These are phyloP conservation scores for Venturia aucupariae DNA, from an alignment of 2,329 filamentous ascomycete species.

Conservation along the genomic window DNA sequence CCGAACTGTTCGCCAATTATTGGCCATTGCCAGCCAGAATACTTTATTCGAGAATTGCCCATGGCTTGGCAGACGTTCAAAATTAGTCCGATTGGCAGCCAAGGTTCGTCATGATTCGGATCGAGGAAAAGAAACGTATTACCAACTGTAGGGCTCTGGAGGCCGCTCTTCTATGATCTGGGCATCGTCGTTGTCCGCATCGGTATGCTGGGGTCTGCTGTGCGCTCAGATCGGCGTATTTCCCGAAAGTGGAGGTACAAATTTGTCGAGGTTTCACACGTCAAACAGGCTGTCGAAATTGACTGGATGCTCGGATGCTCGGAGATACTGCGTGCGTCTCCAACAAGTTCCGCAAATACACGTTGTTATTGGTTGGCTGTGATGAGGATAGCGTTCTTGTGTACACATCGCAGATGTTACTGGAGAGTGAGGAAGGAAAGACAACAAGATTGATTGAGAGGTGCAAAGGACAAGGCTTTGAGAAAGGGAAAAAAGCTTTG, in stretches of 20 bases:
- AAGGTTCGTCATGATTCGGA: too few relatives aligned
- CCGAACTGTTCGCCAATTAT: too few relatives aligned
- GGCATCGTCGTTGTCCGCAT: background rate
- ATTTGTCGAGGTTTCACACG: background rate
- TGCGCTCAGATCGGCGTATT: background rate
- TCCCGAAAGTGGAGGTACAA: background rate
- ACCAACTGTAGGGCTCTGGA: background rate
- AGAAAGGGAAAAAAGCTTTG: background rate
- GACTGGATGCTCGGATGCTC: background rate
- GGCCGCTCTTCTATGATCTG: background rate
- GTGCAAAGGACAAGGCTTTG: background rate
- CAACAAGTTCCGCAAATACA: background rate
- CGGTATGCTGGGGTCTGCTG: background rate
- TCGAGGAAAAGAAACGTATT: too few relatives aligned
- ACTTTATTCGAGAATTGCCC: too few relatives aligned
- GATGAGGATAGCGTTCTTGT: background rate
- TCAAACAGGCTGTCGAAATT: background rate
- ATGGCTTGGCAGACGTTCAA: too few relatives aligned
- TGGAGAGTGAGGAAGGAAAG: background rate
- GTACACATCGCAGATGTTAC: background rate
- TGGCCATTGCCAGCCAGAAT: too few relatives aligned
- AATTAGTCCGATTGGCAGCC: too few relatives aligned
- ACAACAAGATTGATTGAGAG: background rate
- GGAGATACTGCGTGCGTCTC: background rate
- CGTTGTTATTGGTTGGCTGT: background rate